Evolutionary conservation across 352 stramenopile genomes (phyloP).

Genomic region (Phytophthora pistaciae): DNA sequence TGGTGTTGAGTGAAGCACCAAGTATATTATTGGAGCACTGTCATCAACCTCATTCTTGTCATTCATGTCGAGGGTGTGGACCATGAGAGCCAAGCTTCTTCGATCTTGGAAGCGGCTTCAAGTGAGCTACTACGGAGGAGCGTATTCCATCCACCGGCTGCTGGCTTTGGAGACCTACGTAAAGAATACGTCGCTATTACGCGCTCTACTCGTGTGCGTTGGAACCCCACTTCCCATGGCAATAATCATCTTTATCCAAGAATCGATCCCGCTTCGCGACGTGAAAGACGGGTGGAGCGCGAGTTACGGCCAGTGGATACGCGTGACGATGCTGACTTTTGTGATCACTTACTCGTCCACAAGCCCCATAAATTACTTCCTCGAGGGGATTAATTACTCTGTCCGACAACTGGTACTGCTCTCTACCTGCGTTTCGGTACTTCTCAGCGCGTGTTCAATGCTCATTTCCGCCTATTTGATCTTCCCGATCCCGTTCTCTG

Average conservation of each 20-base stretch:
- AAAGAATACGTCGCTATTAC: not conserved
- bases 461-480: constrained; percentile 13
- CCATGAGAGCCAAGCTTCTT: constrained; percentile 3
- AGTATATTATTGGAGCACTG: not conserved
- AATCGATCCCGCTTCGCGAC: constrained; percentile 30
- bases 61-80: not conserved
- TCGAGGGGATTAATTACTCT: constrained; percentile 5
- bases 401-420: constrained; percentile 12
- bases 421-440: constrained; percentile 4
- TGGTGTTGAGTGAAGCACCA: too few species aligned
- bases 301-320: constrained; percentile 30
- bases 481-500: constrained; percentile 22
- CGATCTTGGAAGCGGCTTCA: constrained; percentile 14
- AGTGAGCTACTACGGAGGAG: constrained; percentile 23
- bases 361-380: constrained; percentile 6
- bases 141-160: constrained; percentile 30
- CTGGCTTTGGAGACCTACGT: constrained; percentile 24
- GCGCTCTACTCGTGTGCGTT: constrained; percentile 21
- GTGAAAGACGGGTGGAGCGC: constrained; percentile 16
- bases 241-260: constrained; percentile 14
- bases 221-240: constrained; percentile 24
- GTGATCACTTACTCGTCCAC: constrained; percentile 12
- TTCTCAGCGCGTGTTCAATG: constrained; percentile 9
- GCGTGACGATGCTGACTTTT: constrained; percentile 2
- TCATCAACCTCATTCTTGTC: not conserved